These are phyloP conservation scores for Biscutella laevigata DNA, from an alignment of 441 rosid species.

Conservation along the genomic window DNA sequence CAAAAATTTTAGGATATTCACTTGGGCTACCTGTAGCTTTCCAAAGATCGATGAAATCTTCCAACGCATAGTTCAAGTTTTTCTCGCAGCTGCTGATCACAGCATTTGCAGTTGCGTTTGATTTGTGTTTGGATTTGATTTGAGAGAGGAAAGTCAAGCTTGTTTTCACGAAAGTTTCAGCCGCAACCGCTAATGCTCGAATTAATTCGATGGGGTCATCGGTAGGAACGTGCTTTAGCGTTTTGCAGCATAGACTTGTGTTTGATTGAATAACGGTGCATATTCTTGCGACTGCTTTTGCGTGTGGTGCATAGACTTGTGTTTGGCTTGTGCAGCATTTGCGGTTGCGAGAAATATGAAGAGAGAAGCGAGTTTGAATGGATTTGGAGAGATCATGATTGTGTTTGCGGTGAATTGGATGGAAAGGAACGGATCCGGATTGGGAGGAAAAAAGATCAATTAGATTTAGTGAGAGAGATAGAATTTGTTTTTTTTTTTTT, in stretches of 20 bases:
- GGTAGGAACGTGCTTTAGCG: conserved; percentile 24
- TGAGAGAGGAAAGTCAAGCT: conserved; percentile 7
- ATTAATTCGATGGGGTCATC: conserved; percentile 25
- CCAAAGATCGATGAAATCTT: conserved; percentile 21
- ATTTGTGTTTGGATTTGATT: conserved; percentile 18
- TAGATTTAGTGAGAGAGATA: too few species aligned
- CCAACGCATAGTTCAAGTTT: conserved; percentile 23
- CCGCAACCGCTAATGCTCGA: conserved; percentile 18
- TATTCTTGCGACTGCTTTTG: conserved; percentile 25
- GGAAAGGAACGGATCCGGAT: too few species aligned
- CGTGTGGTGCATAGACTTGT: conserved; percentile 26
- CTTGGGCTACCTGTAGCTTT: conserved; percentile 21
- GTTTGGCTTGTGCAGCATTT: too few species aligned
- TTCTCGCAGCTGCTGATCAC: conserved; percentile 21
- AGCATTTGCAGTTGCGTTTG: neutral
- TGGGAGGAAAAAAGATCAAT: too few species aligned
- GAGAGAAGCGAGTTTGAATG: conserved; percentile 9
- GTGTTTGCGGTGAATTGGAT: neutral
- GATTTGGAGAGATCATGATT: conserved; percentile 22
- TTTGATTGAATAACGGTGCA: conserved; percentile 14
- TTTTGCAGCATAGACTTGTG: conserved; percentile 26
- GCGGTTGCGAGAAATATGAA: neutral
- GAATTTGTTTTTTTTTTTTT: too few species aligned
- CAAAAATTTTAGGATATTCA: too few species aligned
- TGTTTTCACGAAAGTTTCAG: conserved; percentile 12